These are phyloP conservation scores for Lachnellula hyalina DNA, from an alignment of 2,329 filamentous ascomycete species.

Conservation along the genomic window DNA sequence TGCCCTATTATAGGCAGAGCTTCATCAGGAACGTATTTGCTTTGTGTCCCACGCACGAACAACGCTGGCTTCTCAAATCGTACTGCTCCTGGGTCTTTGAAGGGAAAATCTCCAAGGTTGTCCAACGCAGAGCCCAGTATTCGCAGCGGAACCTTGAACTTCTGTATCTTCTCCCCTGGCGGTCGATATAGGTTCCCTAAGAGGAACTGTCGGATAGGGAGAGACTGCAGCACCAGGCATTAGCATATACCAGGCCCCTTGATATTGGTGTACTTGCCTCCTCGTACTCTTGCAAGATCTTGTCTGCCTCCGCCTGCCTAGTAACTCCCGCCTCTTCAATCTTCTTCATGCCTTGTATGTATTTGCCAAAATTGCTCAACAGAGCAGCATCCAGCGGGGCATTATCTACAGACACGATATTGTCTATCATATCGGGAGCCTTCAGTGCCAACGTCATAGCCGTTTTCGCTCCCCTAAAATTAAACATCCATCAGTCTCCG, in stretches of 20 bases:
- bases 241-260: neutral
- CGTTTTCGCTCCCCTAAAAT: conserved; percentile 74
- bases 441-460: conserved; percentile 82
- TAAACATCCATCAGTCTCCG: conserved; percentile 6
- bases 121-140: conserved; percentile 63
- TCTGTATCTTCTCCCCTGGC: conserved; percentile 46
- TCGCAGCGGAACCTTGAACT: conserved; percentile 74
- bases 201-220: conserved; percentile 84
- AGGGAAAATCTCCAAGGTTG: conserved; percentile 80
- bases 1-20: conserved; percentile 70
- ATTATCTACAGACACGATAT: conserved; percentile 84
- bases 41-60: conserved; percentile 73
- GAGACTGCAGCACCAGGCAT: conserved; percentile 38
- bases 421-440: conserved; percentile 59
- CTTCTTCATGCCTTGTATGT: conserved; percentile 77
- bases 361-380: conserved; percentile 68
- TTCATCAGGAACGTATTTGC: conserved; percentile 77
- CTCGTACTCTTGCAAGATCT: conserved; percentile 71
- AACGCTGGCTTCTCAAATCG: conserved; percentile 74
- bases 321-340: conserved; percentile 66
- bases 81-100: conserved; percentile 60
- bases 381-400: conserved; percentile 78
- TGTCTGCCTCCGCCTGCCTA: conserved; percentile 72
- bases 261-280: conserved; percentile 39
- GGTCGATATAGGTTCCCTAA: conserved; percentile 74